Evolutionary conservation across 1,284 basidiomycete genomes (phyloP).

Genomic region (Melampsora americana): DNA sequence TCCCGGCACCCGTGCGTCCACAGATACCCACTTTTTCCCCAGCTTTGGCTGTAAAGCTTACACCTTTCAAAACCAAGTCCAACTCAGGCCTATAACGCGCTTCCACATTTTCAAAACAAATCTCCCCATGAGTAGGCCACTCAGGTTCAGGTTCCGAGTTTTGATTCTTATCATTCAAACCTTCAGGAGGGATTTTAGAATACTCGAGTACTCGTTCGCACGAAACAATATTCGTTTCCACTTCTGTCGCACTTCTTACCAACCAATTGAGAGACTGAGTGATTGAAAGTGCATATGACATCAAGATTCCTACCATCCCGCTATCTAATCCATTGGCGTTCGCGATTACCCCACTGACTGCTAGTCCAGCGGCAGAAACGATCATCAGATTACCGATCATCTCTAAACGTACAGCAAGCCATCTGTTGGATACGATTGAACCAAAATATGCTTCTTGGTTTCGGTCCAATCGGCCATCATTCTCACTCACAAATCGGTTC

Average conservation of each 20-base stretch:
- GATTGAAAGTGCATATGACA: conserved; percentile 76
- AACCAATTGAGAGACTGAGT: conserved; percentile 69
- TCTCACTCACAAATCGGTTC: conserved; percentile 69
- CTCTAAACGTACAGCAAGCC: conserved; percentile 73
- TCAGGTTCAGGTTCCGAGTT: conserved; percentile 56
- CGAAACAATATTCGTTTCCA: conserved; percentile 89
- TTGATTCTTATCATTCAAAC: conserved; percentile 67
- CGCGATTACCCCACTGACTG: conserved; percentile 65
- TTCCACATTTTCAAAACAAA: conserved; percentile 68
- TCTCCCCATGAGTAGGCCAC: conserved; percentile 74
- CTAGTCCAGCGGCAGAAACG: conserved; percentile 67
- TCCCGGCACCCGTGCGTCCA: conserved; percentile 89
- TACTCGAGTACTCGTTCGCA: conserved; percentile 62
- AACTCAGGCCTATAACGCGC: conserved; percentile 78
- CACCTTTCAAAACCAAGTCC: conserved; percentile 70
- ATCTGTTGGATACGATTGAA: conserved; percentile 70
- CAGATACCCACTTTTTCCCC: conserved; percentile 60
- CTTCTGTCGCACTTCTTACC: conserved; percentile 82
- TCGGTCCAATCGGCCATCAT: conserved; percentile 74
- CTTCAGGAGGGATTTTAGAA: conserved; percentile 71
- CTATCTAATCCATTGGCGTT: conserved; percentile 70
- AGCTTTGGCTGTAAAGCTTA: conserved; percentile 65
- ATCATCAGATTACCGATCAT: conserved; percentile 80
- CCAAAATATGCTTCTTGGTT: conserved; percentile 72
- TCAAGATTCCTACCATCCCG: conserved; percentile 82